Evolutionary conservation across 1,284 basidiomycete species (phyloP), one percentile per base, ranked within the genome.

Genomic region (Schizophyllum commune): DNA sequence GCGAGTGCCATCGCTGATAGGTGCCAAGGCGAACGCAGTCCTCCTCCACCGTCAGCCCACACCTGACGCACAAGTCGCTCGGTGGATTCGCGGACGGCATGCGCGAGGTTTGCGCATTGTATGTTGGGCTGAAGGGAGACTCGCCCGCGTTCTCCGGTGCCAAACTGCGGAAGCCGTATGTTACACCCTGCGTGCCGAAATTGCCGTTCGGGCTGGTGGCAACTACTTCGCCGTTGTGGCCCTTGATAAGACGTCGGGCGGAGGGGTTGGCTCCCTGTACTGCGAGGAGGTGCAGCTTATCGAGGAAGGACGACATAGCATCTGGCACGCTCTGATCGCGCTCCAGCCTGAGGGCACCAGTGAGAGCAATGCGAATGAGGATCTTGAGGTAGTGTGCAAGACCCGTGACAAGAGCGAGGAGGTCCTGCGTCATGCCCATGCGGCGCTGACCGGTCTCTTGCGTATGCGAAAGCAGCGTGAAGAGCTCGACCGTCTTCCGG

Each of bases 381-480:
- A 99, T 98, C 79, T 99, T 99, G 72, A 99, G 88, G 75, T 99
- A 99, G 75, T 99, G 96, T 4, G 96, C 96, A 32, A 99, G 83
- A 39, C 97, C 96, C 0, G 97, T 99, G 61, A 99, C 96, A 57
- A 99, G 87, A n/a, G 95, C 94, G 39, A 99, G 85, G 7, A 99
- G 80, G 69, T 99, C 96, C 74, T 98, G 94, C 19, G 96, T 98
- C 88, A 98, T 97, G 64, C 91, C 92, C 87, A 94, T 93, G 68
- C 93, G 80, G 60, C 90, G 85, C 9, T 92, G 85, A 51, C 92
- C 92, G 0, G 91, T 92, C 73, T 96, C 92, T 75, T 96, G 94
- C 15, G 94, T 95, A 73, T 97, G 94, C n/a, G 94, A 96, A 56
- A 99, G 81, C 55, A 98, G 81, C 6, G 95, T 98, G 78, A 99